Percentiles rank a stretch among this genome's conserved stretches.
Evolutionary conservation across 495 filamentous ascomycete species (phyloP).

Genomic region (Talaromyces borbonicus): DNA sequence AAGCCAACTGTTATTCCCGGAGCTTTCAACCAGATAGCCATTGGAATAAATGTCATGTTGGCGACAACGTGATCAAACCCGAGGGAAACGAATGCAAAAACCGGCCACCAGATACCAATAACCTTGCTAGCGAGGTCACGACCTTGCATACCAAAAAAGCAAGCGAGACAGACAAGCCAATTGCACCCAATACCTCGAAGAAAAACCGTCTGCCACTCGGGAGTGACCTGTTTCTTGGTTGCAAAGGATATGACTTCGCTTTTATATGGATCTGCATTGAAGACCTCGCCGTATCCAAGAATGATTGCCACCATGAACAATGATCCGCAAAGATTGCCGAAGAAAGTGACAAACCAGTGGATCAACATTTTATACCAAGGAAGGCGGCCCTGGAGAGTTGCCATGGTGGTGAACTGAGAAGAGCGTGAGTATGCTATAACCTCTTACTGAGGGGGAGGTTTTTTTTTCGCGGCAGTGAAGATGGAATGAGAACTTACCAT

Average conservation of each 20-base stretch:
- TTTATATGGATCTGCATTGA: constrained; percentile 41
- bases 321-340: constrained; percentile 49
- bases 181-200: constrained; percentile 53
- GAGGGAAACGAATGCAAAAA: constrained; percentile 49
- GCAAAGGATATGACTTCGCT: constrained; percentile 41
- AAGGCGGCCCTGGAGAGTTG: constrained; percentile 41
- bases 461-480: not conserved
- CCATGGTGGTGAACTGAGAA: constrained; percentile 42
- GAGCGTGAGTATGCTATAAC: too few relatives aligned
- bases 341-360: constrained; percentile 49
- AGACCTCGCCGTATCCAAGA: constrained; percentile 49
- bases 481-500: constrained; percentile 29
- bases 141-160: constrained; percentile 47
- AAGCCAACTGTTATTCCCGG: constrained; percentile 40
- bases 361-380: constrained; percentile 38
- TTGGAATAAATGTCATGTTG: constrained; percentile 56
- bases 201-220: constrained; percentile 50
- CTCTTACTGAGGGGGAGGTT: not conserved
- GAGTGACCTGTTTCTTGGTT: constrained; percentile 44
- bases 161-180: constrained; percentile 54
- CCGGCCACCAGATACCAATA: constrained; percentile 54
- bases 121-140: constrained; percentile 47
- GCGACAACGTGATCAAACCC: constrained; percentile 54
- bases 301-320: constrained; percentile 50
- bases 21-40: constrained; percentile 43